These are phyloP conservation scores for Hibiscus tridactylites DNA, from an alignment of 345 rosid species.

Conservation along the genomic window DNA sequence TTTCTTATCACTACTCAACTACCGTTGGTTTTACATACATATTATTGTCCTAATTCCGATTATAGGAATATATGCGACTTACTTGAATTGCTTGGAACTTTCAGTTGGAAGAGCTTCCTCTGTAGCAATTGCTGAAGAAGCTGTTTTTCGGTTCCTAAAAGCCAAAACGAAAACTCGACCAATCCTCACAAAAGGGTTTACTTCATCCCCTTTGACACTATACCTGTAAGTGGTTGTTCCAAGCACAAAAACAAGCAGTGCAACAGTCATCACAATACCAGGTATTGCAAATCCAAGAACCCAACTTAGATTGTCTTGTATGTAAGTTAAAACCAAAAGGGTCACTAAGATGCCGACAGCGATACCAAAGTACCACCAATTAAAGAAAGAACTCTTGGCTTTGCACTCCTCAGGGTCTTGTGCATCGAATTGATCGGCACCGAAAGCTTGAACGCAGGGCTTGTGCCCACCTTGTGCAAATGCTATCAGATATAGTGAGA, in stretches of 20 bases:
- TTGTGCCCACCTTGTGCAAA: not conserved
- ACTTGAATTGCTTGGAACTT: not conserved
- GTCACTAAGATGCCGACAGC: not conserved
- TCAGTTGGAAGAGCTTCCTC: not conserved
- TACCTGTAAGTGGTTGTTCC: not conserved
- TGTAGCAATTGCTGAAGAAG: not conserved
- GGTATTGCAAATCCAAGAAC: not conserved
- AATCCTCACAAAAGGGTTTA: not conserved
- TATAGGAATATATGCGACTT: not conserved
- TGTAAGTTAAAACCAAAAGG: not conserved
- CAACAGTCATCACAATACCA: not conserved
- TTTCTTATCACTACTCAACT: no score
- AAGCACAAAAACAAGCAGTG: not conserved
- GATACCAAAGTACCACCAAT: not conserved
- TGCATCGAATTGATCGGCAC: not conserved
- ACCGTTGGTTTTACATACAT: no score
- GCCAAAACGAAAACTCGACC: not conserved
- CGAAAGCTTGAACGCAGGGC: not conserved
- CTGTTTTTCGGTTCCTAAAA: not conserved
- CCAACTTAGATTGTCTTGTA: not conserved
- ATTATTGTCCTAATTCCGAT: no score
- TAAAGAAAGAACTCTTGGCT: not conserved
- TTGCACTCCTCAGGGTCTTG: not conserved
- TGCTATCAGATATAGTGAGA: not conserved
- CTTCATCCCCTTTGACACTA: not conserved